Evolutionary conservation across 164 flowering plant species (phyloP).

Genomic region (Cinnamomum micranthum): DNA sequence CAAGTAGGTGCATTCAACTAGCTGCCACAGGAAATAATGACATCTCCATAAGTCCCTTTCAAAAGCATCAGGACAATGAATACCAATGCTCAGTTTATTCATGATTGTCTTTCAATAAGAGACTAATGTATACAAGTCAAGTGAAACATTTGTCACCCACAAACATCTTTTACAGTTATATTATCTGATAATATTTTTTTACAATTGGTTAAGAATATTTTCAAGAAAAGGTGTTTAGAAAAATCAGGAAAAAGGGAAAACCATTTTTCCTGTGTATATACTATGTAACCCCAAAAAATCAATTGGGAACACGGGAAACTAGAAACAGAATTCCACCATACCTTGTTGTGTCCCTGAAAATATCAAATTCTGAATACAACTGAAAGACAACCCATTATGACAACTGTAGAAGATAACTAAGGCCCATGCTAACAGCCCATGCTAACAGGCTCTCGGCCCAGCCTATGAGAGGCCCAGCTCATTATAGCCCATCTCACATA

Average conservation of each 20-base stretch:
- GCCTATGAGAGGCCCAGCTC: no score
- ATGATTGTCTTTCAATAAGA: neutral
- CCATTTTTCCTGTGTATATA: neutral
- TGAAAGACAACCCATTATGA: neutral
- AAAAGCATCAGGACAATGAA: neutral
- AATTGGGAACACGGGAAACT: neutral
- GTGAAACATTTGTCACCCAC: neutral
- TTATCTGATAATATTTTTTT: neutral
- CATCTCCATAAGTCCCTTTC: neutral
- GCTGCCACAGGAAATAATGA: conserved; percentile 30
- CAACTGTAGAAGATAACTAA: no score
- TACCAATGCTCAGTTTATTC: neutral
- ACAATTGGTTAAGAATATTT: neutral
- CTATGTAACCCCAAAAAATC: neutral
- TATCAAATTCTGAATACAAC: neutral
- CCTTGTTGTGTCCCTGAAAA: no score
- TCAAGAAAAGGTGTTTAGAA: no score
- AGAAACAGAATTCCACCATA: neutral
- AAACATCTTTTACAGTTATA: neutral
- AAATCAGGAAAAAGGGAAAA: neutral
- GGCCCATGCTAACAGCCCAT: no score
- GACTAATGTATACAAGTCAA: neutral
- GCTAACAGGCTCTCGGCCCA: no score
- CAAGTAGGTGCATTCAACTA: conserved; percentile 71
- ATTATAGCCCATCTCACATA: no score